Percentiles rank a stretch among this genome's conserved stretches.
Conservation (phyloP, 106 monocot species). For the Allium cepa region DNA sequence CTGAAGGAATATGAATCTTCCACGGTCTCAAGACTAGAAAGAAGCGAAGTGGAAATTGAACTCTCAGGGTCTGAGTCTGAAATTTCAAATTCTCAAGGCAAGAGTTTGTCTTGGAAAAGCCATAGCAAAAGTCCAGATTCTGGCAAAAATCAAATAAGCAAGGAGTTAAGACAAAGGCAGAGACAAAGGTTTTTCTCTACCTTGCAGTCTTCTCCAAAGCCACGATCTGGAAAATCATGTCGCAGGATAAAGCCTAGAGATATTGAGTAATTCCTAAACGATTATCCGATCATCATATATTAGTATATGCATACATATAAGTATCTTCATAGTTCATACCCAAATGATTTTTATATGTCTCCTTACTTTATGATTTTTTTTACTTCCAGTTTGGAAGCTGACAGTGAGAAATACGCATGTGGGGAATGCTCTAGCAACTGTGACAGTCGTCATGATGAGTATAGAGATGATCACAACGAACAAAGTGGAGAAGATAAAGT, state of each 20-base stretch:
- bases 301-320: neutral
- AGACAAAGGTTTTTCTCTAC: slow-evolving; percentile 19
- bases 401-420: slow-evolving; percentile 6
- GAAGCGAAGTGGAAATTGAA: slow-evolving; percentile 52
- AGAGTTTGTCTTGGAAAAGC: slow-evolving; percentile 73
- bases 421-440: too few relatives aligned
- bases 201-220: slow-evolving; percentile 43
- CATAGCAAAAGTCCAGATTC: slow-evolving; percentile 30
- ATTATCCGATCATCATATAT: neutral
- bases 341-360: neutral
- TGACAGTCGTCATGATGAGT: neutral
- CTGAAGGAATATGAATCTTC: slow-evolving; percentile 31
- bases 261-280: slow-evolving; percentile 21
- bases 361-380: neutral
- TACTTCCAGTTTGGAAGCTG: slow-evolving; percentile 25
- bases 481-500: slow-evolving; percentile 31
- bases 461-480: slow-evolving; percentile 19
- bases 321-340: too few relatives aligned
- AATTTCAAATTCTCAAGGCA: slow-evolving; percentile 21
- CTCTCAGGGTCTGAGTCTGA: slow-evolving; percentile 48
- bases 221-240: slow-evolving; percentile 69
- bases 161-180: slow-evolving; percentile 49
- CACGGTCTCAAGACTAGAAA: slow-evolving; percentile 22
- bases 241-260: slow-evolving; percentile 52
- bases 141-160: slow-evolving; percentile 33